A percentile compares a stretch with the other conserved stretches of the same genome.
Evolutionary conservation across 148 eudicot species (phyloP).

Genomic region (Mesembryanthemum crystallinum): DNA sequence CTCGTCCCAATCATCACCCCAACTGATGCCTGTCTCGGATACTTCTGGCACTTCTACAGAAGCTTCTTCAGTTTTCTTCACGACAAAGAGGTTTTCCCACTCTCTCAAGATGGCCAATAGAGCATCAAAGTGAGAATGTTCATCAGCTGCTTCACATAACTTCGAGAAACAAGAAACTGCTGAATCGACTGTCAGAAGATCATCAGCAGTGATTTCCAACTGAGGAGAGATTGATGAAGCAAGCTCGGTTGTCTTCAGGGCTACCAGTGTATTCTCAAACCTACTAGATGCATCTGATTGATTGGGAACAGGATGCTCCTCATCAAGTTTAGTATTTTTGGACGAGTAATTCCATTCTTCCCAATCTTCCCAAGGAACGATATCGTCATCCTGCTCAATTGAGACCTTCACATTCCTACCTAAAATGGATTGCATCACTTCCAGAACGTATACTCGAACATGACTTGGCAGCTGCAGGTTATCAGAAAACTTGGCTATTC

Average conservation of each 20-base stretch:
- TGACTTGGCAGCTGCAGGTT: conserved; percentile 72
- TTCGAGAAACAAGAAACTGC: conserved; percentile 74
- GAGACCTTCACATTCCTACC: conserved; percentile 45
- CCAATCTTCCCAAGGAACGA: conserved; percentile 89
- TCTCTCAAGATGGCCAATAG: conserved; percentile 62
- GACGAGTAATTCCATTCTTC: conserved; percentile 38
- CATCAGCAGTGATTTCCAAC: conserved; percentile 60
- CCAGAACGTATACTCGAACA: conserved; percentile 67
- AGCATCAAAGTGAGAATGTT: conserved; percentile 51
- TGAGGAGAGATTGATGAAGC: conserved; percentile 56
- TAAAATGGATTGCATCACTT: conserved; percentile 73
- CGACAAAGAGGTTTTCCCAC: conserved; percentile 72
- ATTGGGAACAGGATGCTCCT: conserved; percentile 27
- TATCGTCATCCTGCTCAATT: conserved; percentile 38
- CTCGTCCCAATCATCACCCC: conserved; percentile 91
- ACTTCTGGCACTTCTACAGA: conserved; percentile 38
- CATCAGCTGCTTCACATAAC: conserved; percentile 50
- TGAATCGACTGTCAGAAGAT: conserved; percentile 63
- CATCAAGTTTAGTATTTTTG: conserved; percentile 26
- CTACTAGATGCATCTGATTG: conserved; percentile 55
- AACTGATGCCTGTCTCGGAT: conserved; percentile 44
- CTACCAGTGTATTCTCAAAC: conserved; percentile 69
- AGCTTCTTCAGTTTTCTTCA: conserved; percentile 35
- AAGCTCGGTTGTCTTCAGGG: conserved; percentile 75
- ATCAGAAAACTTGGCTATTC: conserved; percentile 71